Evolutionary conservation across 2,329 filamentous ascomycete species (phyloP).

Genomic region (Diaporthe batatas): DNA sequence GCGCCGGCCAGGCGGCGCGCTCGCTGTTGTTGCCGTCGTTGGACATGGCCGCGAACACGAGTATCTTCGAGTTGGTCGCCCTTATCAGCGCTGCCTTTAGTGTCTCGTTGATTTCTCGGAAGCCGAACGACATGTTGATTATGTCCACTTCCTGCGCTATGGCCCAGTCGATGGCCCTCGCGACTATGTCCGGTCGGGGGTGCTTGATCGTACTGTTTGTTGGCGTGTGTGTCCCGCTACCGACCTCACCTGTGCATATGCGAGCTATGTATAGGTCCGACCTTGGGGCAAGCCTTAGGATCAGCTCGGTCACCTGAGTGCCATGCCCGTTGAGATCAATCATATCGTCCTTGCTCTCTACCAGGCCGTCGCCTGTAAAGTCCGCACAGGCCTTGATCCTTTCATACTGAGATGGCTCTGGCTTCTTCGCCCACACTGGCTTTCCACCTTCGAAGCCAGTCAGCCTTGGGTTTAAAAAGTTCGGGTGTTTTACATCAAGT

Average conservation of each 20-base stretch:
- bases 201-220: neutral
- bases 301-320: slow-evolving; percentile 2
- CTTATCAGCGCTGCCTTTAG: neutral
- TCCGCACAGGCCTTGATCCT: slow-evolving; percentile 5
- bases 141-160: neutral
- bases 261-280: slow-evolving; percentile 13
- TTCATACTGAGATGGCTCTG: neutral
- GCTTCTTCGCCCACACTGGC: neutral
- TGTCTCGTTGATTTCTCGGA: neutral
- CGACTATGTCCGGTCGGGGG: neutral
- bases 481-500: neutral
- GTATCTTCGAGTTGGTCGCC: neutral
- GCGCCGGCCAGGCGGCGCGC: neutral
- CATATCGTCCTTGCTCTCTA: neutral
- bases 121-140: slow-evolving; percentile 21
- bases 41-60: slow-evolving; percentile 21
- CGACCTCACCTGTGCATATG: neutral
- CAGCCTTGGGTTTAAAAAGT: neutral
- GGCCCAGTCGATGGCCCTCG: slow-evolving; percentile 20
- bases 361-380: neutral
- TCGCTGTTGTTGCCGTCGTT: neutral
- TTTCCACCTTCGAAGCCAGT: neutral
- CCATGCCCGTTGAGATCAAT: slow-evolving; percentile 11
- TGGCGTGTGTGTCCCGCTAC: neutral
- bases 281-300: neutral